Conservation (phyloP, 2,329 filamentous ascomycete genomes). For the Fusarium armeniacum region DNA sequence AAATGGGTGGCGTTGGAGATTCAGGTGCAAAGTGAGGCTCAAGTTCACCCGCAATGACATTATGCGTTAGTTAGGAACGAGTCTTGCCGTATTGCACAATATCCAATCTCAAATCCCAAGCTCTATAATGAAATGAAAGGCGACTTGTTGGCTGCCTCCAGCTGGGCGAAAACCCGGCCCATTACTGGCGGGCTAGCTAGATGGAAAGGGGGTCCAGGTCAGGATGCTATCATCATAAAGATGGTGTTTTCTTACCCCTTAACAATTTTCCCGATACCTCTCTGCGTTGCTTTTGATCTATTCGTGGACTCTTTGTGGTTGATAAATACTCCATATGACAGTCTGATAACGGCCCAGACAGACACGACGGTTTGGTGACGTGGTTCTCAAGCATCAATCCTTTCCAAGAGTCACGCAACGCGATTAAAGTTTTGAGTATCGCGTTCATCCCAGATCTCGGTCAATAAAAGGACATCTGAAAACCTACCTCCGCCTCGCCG, state of each 20-base stretch:
- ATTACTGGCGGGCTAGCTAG: background rate
- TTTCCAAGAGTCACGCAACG: background rate
- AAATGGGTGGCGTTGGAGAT: background rate
- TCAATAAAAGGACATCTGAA: constrained; percentile 4
- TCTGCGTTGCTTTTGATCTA: background rate
- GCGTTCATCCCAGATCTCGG: constrained; percentile 6
- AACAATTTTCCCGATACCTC: background rate
- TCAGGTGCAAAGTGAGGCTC: background rate
- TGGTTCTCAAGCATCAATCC: background rate
- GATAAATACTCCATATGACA: background rate
- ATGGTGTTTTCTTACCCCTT: background rate
- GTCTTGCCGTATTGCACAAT: too few species aligned
- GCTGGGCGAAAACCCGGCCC: constrained; percentile 44
- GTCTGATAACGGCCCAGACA: background rate
- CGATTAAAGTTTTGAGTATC: background rate
- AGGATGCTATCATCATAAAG: background rate
- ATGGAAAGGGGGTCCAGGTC: background rate
- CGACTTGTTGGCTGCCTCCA: constrained; percentile 21
- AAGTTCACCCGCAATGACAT: background rate
- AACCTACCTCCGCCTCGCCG: constrained; percentile 9
- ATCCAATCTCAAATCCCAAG: background rate
- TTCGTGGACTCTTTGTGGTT: background rate
- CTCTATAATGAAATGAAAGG: constrained; percentile 16
- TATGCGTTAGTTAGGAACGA: background rate
- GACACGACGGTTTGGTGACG: background rate